phyloP scores from a whole-genome alignment of 768 basidiomycete species.

The Ramaria sp. region DNA sequence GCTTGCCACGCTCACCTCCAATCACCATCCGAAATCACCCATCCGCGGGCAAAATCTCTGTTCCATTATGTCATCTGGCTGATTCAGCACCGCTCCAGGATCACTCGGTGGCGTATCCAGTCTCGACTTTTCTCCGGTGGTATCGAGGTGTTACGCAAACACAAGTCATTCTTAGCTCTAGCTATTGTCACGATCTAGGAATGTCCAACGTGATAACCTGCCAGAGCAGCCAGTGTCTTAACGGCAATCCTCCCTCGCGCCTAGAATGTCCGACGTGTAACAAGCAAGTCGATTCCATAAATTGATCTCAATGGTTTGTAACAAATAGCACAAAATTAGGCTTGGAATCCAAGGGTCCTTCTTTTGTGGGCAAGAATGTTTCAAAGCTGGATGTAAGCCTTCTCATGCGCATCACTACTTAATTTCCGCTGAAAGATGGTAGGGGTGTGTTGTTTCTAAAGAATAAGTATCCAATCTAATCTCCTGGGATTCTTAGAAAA shows the following conservation, averaged over 20 bases:
- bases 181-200: neutral
- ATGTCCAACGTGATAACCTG: conserved; percentile 33
- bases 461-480: neutral
- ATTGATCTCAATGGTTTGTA: neutral
- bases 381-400: conserved; percentile 84
- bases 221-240: conserved; percentile 61
- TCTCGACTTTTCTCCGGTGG: too few relatives aligned
- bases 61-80: too few relatives aligned
- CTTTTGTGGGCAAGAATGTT: conserved; percentile 94
- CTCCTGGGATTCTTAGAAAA: conserved; percentile 45
- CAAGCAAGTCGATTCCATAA: conserved; percentile 47
- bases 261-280: conserved; percentile 91
- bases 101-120: too few relatives aligned
- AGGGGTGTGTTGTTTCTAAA: conserved; percentile 22
- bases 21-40: too few relatives aligned
- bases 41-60: too few relatives aligned
- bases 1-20: too few relatives aligned
- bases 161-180: too few relatives aligned
- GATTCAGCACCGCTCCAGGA: too few relatives aligned
- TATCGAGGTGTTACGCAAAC: too few relatives aligned
- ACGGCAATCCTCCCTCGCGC: conserved; percentile 74
- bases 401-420: conserved; percentile 7
- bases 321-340: conserved; percentile 27
- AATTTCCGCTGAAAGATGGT: conserved; percentile 8
- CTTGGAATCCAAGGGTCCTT: conserved; percentile 75